Evolutionary conservation across 148 eudicot species (phyloP).

Genomic region (Vaccinium darrowii): DNA sequence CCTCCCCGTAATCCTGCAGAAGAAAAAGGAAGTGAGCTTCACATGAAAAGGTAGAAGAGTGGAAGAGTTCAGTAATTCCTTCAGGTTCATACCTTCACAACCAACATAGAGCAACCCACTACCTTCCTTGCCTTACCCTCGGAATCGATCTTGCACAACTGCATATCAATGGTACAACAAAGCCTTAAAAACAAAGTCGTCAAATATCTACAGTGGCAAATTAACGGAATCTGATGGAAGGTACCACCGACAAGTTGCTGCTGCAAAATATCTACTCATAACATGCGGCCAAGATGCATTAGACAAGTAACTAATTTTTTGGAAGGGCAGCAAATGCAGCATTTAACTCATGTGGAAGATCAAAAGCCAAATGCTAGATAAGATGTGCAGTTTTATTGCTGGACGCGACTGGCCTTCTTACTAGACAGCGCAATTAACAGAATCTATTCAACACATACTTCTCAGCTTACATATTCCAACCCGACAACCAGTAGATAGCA

Average conservation of each 20-base stretch:
- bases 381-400: neutral
- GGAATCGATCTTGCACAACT: slow-evolving; percentile 54
- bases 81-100: slow-evolving; percentile 37
- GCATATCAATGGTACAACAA: slow-evolving; percentile 13
- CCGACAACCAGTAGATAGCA: neutral
- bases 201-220: neutral
- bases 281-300: neutral
- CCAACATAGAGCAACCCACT: slow-evolving; percentile 48
- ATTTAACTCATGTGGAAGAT: neutral
- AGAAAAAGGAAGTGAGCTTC: neutral
- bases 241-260: neutral
- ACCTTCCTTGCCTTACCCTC: slow-evolving; percentile 55
- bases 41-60: neutral
- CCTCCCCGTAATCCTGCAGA: slow-evolving; percentile 60
- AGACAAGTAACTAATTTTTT: neutral
- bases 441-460: neutral
- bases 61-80: neutral
- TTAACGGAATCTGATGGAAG: neutral
- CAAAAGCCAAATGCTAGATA: neutral
- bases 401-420: neutral
- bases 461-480: neutral
- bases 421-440: neutral
- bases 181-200: neutral
- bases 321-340: neutral
- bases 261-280: neutral